Evolutionary conservation across 1,284 basidiomycete species (phyloP).

Genomic region (Volvariella volvacea): DNA sequence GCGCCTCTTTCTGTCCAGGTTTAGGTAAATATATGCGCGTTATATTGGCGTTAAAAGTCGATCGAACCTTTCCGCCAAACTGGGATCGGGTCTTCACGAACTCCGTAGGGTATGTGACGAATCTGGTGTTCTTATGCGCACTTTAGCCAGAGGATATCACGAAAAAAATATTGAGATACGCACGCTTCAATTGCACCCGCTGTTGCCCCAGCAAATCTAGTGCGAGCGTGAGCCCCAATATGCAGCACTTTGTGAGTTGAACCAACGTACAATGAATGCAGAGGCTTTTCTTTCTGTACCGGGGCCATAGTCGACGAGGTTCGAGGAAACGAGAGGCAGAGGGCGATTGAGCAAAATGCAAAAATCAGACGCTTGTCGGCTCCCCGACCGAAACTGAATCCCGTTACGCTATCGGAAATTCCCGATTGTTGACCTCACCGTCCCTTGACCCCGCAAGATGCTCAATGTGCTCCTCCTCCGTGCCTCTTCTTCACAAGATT

Average conservation of each 20-base stretch:
- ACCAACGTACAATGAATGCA: slow-evolving; percentile 57
- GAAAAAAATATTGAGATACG: slow-evolving; percentile 18
- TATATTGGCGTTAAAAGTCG: too few relatives aligned
- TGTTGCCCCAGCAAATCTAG: slow-evolving; percentile 78
- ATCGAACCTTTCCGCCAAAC: slow-evolving; percentile 68
- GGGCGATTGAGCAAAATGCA: too few relatives aligned
- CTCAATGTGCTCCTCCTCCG: slow-evolving; percentile 49
- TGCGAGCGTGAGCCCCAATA: not conserved
- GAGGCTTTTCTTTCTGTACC: slow-evolving; percentile 63
- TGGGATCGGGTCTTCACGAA: slow-evolving; percentile 86
- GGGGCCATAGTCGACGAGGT: slow-evolving; percentile 24
- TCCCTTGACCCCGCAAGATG: too few relatives aligned
- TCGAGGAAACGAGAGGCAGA: too few relatives aligned
- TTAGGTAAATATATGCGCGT: not conserved
- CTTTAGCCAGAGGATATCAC: not conserved
- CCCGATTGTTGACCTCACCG: too few relatives aligned
- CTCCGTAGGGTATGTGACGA: slow-evolving; percentile 89
- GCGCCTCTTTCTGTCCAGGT: slow-evolving; percentile 49
- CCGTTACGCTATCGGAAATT: too few relatives aligned
- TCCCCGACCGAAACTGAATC: too few relatives aligned
- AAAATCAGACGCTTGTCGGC: too few relatives aligned
- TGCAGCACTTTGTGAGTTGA: slow-evolving; percentile 1
- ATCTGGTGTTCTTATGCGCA: slow-evolving; percentile 31
- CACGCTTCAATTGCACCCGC: slow-evolving; percentile 93
- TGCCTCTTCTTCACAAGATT: slow-evolving; percentile 13